Conservation (phyloP, 2,329 filamentous ascomycete species). For the Trematosphaeria pertusa region DNA sequence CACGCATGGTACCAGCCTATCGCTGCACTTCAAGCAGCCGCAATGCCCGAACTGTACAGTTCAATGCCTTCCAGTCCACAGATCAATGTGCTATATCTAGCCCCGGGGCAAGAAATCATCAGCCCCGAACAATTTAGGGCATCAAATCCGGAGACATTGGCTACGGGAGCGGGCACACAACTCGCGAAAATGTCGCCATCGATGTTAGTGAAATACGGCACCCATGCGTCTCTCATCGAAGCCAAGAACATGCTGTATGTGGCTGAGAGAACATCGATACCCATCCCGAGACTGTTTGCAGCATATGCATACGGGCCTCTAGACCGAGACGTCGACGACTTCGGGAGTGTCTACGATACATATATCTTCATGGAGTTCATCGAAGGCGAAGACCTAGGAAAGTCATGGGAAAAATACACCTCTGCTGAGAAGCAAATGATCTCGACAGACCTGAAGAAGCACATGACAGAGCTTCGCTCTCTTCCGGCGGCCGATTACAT, state of each 20-base stretch:
- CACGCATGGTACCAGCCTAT: constrained; percentile 14
- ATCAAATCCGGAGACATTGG: constrained; percentile 14
- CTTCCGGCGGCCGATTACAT: constrained; percentile 21
- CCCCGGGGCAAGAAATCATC: constrained; percentile 23
- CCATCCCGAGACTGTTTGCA: constrained; percentile 23
- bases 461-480: constrained; percentile 25
- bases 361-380: constrained; percentile 29
- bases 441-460: constrained; percentile 19
- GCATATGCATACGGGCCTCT: constrained; percentile 25
- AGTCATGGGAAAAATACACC: constrained; percentile 19
- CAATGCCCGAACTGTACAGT: constrained; percentile 25
- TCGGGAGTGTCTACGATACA: constrained; percentile 19
- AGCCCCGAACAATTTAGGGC: constrained; percentile 21
- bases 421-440: constrained; percentile 24
- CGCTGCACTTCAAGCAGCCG: constrained; percentile 18
- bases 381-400: constrained; percentile 20
- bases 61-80: constrained; percentile 22
- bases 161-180: constrained; percentile 8
- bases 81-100: constrained; percentile 21
- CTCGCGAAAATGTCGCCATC: constrained; percentile 19
- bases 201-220: constrained; percentile 22
- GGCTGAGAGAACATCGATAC: constrained; percentile 25
- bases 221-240: constrained; percentile 27
- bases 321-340: constrained; percentile 17
- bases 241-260: constrained; percentile 24